A percentile compares a stretch with the other conserved stretches of the same genome.
Evolutionary conservation across 345 rosid species (phyloP).

Genomic region (Rhodomyrtus tomentosa): DNA sequence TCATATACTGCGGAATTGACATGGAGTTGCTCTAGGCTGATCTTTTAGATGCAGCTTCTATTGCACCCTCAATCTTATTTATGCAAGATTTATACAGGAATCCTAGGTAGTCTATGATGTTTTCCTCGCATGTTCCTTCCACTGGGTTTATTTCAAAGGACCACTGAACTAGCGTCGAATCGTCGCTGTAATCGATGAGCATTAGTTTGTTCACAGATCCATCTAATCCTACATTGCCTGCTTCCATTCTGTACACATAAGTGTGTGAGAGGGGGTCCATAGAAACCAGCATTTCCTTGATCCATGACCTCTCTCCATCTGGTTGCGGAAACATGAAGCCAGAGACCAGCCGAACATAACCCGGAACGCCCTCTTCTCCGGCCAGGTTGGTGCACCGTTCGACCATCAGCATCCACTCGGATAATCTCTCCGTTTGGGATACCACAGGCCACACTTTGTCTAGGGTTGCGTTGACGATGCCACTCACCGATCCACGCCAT

Average conservation of each 20-base stretch:
- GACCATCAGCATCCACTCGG: constrained; percentile 55
- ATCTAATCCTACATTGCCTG: constrained; percentile 43
- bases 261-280: constrained; percentile 18
- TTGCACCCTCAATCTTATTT: constrained; percentile 27
- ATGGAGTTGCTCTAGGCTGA: not conserved
- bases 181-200: constrained; percentile 28
- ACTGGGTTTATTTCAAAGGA: constrained; percentile 31
- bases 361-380: constrained; percentile 34
- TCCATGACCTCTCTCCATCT: constrained; percentile 49
- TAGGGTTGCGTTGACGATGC: constrained; percentile 32
- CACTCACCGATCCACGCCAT: constrained; percentile 34
- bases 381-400: constrained; percentile 33
- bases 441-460: constrained; percentile 33
- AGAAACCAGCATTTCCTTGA: constrained; percentile 40
- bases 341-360: constrained; percentile 30
- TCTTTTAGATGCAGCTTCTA: constrained; percentile 12
- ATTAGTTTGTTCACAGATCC: constrained; percentile 30
- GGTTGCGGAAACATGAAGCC: constrained; percentile 53
- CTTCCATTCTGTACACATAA: constrained; percentile 37
- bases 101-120: constrained; percentile 29
- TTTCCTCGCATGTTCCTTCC: constrained; percentile 29
- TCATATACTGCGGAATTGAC: not conserved
- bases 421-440: constrained; percentile 26
- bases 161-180: constrained; percentile 27
- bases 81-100: constrained; percentile 44